Percentiles rank a stretch among this genome's conserved stretches.
phyloP scores from a whole-genome alignment of 257 asterid species.

The Lithospermum erythrorhizon region DNA sequence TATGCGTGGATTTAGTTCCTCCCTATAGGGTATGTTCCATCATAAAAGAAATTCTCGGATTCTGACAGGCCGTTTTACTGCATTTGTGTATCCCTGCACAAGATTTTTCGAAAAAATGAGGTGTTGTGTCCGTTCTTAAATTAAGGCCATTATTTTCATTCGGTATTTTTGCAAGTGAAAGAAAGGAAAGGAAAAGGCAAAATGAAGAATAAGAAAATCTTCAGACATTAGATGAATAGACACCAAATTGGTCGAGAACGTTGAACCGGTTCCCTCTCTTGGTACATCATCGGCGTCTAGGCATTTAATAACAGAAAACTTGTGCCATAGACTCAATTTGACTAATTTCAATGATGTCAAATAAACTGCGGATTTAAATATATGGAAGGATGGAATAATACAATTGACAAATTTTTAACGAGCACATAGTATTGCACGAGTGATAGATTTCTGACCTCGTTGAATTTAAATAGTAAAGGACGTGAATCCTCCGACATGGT shows the following conservation, averaged over 20 bases:
- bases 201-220: not conserved
- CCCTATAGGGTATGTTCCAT: slow-evolving; percentile 7
- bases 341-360: too few species aligned
- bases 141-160: not conserved
- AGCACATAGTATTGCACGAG: not conserved
- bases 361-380: not conserved
- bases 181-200: not conserved
- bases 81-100: slow-evolving; percentile 89
- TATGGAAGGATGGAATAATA: not conserved
- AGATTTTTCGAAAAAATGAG: slow-evolving; percentile 2
- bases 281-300: not conserved
- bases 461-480: slow-evolving; percentile 68
- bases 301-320: not conserved
- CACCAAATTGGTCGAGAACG: not conserved
- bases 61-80: slow-evolving; percentile 86
- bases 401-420: not conserved
- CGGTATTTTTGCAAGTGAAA: not conserved
- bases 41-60: slow-evolving; percentile 61
- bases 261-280: not conserved
- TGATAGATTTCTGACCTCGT: slow-evolving; percentile 52
- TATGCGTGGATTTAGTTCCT: too few species aligned
- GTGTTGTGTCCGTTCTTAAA: not conserved
- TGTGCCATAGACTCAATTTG: not conserved
- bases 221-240: not conserved
- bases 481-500: slow-evolving; percentile 54